Conservation (phyloP, 345 rosid species). For the Dimocarpus longan region DNA sequence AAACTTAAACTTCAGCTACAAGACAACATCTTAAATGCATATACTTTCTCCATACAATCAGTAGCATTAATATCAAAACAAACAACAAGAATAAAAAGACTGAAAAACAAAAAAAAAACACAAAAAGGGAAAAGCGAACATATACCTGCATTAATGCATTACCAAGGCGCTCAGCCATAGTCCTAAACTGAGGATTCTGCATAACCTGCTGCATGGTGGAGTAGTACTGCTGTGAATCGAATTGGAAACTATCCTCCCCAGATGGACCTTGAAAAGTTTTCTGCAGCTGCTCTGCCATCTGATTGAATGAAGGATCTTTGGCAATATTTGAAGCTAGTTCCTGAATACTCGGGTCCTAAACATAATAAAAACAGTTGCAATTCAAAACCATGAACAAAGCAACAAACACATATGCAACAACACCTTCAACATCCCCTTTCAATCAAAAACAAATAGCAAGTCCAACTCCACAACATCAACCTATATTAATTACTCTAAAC, state of each 20-base stretch:
- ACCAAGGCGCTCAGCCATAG: conserved; percentile 97
- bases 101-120: background rate
- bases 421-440: background rate
- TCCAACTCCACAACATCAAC: background rate
- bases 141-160: conserved; percentile 83
- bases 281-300: conserved; percentile 97
- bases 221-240: conserved; percentile 76
- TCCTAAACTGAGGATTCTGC: conserved; percentile 94
- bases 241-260: conserved; percentile 50
- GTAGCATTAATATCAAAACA: background rate
- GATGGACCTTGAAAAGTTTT: conserved; percentile 66
- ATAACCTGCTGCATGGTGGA: conserved; percentile 94
- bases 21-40: background rate
- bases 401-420: background rate
- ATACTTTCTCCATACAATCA: background rate
- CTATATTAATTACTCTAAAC: background rate
- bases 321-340: conserved; percentile 94
- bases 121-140: background rate
- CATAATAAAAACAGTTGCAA: background rate
- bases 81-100: background rate
- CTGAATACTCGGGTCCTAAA: conserved; percentile 92
- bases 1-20: conserved; percentile 13
- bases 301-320: conserved; percentile 90
- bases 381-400: background rate
- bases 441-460: background rate